Conservation (phyloP, 2,329 filamentous ascomycete genomes). For the Aspergillus quadrilineatus region DNA sequence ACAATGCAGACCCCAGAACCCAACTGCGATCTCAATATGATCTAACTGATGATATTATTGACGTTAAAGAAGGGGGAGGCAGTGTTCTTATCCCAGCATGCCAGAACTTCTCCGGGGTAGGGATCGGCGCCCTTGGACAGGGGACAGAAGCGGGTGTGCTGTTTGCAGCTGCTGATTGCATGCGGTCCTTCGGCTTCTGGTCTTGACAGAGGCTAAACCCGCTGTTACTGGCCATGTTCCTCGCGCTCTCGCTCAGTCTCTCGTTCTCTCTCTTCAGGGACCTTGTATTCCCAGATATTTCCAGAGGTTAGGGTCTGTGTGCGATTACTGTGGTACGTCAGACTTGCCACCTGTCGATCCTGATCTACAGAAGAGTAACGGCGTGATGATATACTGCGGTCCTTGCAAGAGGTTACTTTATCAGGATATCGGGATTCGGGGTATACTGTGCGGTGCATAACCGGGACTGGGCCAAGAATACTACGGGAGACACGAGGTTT, state of each 20-base stretch:
- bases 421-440: not conserved
- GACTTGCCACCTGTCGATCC: constrained; percentile 1
- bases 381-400: not conserved
- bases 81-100: constrained; percentile 19
- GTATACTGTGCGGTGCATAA: not conserved
- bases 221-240: constrained; percentile 1
- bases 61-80: constrained; percentile 20
- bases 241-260: not conserved
- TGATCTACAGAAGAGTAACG: not conserved
- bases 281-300: not conserved
- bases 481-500: not conserved
- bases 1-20: not conserved
- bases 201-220: not conserved
- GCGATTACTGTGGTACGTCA: not conserved
- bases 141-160: constrained; percentile 9
- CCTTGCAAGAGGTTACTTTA: not conserved
- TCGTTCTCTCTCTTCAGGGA: not conserved
- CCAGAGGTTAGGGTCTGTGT: not conserved
- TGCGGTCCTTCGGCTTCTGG: not conserved
- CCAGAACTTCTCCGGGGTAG: constrained; percentile 16
- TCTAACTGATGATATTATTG: not conserved
- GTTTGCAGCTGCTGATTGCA: constrained; percentile 21
- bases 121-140: constrained; percentile 19
- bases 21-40: not conserved
- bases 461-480: not conserved